Evolutionary conservation across 306 rosid genomes (phyloP), one percentile per base, ranked within the genome.

Genomic region (Castanea mollissima): DNA sequence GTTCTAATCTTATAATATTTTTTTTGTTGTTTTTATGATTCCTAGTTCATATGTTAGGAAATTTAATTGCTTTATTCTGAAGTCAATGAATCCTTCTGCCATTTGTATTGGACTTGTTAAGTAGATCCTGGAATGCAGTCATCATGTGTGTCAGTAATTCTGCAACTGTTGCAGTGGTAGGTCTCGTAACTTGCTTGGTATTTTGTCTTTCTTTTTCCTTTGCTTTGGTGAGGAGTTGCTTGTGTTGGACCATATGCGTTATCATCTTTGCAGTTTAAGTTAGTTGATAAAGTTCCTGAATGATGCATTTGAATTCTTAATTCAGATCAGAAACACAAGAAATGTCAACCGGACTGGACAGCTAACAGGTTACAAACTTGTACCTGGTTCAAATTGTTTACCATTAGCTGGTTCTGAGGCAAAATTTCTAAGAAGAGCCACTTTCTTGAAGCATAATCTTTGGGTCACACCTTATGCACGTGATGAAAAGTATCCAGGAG

Each of bases 381-480:
- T 92, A 35, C 97, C 97, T 64, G 97, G 94, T 76, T 87, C 97
- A 75, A 92, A 92, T 74, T 92, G 97, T 76, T 78, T 92, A 75
- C 97, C 94, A 52, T 80, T 92, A 73, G 97, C 97, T 70, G 91
- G 97, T 54, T 83, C 93, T 62, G 97, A 92, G 86, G 97, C 94
- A 75, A 92, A 92, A 85, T 90, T 92, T 80, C 74, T 90, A 38
- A 84, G 97, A 76, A 87, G 97, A 87, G 94, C 97, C 46, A 88
- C 94, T 78, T 92, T 92, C 83, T 80, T 92, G 86, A 92, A 92
- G 86, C 94, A 90, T 76, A 92, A 92, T 76, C 94, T 92, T 81
- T 92, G 94, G 97, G 94, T 92, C 71, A 92, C 97, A 51, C 81
- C 97, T 6, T 90, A 84, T 75, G 86, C 84, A 70, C 79, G 80